These are phyloP conservation scores for Arabidopsis thaliana DNA, from an alignment of 345 rosid genomes.

Conservation along the genomic window TAIR10.1 NC_003076.8:6160001-6160500, in stretches of 20 bases:
- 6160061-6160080: background rate
- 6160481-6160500: constrained; percentile 33
- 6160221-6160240: constrained; percentile 32
- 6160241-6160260: constrained; percentile 15
- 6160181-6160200: constrained; percentile 49
- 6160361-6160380: constrained; percentile 35
- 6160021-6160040: too few species aligned
- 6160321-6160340: constrained; percentile 46
- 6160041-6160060: background rate
- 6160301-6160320: constrained; percentile 19
- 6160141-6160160: constrained; percentile 45
- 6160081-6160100: constrained; percentile 25
- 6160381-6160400: constrained; percentile 13
- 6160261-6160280: constrained; percentile 5
- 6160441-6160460: constrained; percentile 59
- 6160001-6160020: too few species aligned
- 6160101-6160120: constrained; percentile 53
- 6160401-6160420: constrained; percentile 4
- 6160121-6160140: constrained; percentile 70
- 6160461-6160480: constrained; percentile 43
- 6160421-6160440: constrained; percentile 32
- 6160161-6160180: constrained; percentile 40
- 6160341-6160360: constrained; percentile 38
- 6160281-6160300: constrained; percentile 20
- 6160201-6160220: constrained; percentile 13